phyloP scores from a whole-genome alignment of 2,329 filamentous ascomycete species.

The Chaetoscypha palmicola region DNA sequence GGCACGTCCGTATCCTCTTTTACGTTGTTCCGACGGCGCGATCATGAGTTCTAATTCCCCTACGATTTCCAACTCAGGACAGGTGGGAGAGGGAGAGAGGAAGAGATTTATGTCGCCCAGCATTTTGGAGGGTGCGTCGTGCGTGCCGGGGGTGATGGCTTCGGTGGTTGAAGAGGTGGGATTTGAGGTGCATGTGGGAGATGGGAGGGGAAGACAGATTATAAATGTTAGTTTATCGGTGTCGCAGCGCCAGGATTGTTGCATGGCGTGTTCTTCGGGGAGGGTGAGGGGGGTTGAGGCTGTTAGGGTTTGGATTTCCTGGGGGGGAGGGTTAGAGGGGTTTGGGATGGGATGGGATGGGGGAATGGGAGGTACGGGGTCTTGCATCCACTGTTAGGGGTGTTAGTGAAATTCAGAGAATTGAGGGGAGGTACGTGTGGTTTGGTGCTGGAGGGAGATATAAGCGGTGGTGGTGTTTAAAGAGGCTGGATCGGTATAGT shows the following conservation, averaged over 20 bases:
- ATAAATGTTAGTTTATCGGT: conserved; percentile 91
- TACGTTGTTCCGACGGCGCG: conserved; percentile 49
- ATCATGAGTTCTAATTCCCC: conserved; percentile 89
- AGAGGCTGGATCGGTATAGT: too few relatives aligned
- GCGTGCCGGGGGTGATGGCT: conserved; percentile 14
- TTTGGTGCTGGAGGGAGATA: background rate
- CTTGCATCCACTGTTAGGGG: conserved; percentile 66
- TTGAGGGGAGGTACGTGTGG: too few relatives aligned
- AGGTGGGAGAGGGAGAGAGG: conserved; percentile 47
- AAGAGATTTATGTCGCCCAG: conserved; percentile 79
- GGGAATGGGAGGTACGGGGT: conserved; percentile 12
- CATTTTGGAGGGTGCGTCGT: conserved; percentile 53
- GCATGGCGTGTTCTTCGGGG: conserved; percentile 82
- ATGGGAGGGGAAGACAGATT: conserved; percentile 43
- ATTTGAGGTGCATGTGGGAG: background rate
- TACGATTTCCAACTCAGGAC: conserved; percentile 40
- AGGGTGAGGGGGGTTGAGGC: conserved; percentile 80
- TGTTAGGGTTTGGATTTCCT: conserved; percentile 75
- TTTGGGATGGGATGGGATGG: background rate
- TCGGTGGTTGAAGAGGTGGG: background rate
- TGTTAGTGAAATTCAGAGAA: background rate
- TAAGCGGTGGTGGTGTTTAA: background rate
- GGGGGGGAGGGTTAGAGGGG: background rate
- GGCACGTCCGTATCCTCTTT: conserved; percentile 57
- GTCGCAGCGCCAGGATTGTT: conserved; percentile 75